These are phyloP conservation scores for Fagopyrum tataricum DNA, from an alignment of 148 eudicot species.

Conservation along the genomic window DNA sequence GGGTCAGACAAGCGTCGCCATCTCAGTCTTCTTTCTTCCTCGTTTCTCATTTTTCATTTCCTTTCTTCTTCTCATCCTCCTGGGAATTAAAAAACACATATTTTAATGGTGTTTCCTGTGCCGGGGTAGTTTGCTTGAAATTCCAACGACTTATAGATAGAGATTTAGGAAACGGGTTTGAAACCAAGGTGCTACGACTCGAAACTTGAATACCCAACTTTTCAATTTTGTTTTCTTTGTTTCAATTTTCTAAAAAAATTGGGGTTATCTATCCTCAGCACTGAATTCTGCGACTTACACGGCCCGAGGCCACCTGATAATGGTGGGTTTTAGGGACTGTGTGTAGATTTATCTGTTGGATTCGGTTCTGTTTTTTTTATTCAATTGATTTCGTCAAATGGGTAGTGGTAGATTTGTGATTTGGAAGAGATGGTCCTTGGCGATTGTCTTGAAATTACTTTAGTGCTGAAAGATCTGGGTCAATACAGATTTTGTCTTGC, in stretches of 20 bases:
- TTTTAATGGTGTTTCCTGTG: background rate
- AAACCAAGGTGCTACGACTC: too few species aligned
- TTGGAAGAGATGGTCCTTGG: background rate
- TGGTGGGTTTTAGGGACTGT: background rate
- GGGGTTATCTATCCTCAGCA: background rate
- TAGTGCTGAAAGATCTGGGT: background rate
- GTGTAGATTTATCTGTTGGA: constrained; percentile 7
- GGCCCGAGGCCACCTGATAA: constrained; percentile 10
- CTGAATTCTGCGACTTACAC: background rate
- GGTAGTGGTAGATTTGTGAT: constrained; percentile 11
- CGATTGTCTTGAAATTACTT: background rate
- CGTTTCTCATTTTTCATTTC: background rate
- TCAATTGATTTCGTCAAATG: background rate
- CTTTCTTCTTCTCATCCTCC: background rate
- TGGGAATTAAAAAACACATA: background rate
- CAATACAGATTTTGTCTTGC: background rate
- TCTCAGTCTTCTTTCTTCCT: background rate
- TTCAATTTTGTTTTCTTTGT: background rate
- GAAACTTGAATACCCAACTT: constrained; percentile 1
- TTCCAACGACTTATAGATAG: constrained; percentile 5
- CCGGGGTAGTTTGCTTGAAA: background rate
- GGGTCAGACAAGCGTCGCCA: constrained; percentile 1
- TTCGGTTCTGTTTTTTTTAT: background rate
- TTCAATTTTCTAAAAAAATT: background rate
- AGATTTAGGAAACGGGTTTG: background rate